These are phyloP conservation scores for Arabidopsis suecica DNA, from an alignment of 345 rosid genomes.

Conservation along the genomic window DNA sequence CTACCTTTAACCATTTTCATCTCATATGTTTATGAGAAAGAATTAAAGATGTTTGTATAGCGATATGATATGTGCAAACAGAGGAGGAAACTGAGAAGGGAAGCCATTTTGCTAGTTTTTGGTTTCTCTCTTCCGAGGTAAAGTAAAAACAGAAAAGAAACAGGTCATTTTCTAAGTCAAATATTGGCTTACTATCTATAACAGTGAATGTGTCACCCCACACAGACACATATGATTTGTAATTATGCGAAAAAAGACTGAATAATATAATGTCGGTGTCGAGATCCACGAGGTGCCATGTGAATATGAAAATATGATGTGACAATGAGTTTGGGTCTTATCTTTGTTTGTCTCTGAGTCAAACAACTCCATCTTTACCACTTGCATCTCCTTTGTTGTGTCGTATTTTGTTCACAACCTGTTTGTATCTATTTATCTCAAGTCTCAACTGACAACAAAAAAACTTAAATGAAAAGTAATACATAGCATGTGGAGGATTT, in stretches of 20 bases:
- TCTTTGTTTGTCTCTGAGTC: slow-evolving; percentile 5
- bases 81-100: slow-evolving; percentile 16
- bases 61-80: slow-evolving; percentile 29
- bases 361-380: slow-evolving; percentile 28
- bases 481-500: slow-evolving; percentile 29
- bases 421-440: slow-evolving; percentile 18
- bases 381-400: slow-evolving; percentile 36
- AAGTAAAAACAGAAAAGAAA: neutral
- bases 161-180: slow-evolving; percentile 6
- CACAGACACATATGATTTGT: slow-evolving; percentile 21
- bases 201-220: neutral
- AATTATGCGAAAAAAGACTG: neutral
- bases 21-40: slow-evolving; percentile 28
- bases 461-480: neutral
- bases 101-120: slow-evolving; percentile 30
- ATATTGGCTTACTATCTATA: slow-evolving; percentile 6
- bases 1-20: slow-evolving; percentile 19
- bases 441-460: slow-evolving; percentile 19
- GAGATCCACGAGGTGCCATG: slow-evolving; percentile 31
- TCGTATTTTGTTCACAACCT: slow-evolving; percentile 13
- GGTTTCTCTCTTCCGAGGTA: slow-evolving; percentile 39
- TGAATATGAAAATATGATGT: slow-evolving; percentile 21
- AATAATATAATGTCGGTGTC: slow-evolving; percentile 20
- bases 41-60: slow-evolving; percentile 41
- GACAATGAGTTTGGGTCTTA: slow-evolving; percentile 14